Conservation (phyloP, 768 basidiomycete genomes). For the Boletus sp. region DNA sequence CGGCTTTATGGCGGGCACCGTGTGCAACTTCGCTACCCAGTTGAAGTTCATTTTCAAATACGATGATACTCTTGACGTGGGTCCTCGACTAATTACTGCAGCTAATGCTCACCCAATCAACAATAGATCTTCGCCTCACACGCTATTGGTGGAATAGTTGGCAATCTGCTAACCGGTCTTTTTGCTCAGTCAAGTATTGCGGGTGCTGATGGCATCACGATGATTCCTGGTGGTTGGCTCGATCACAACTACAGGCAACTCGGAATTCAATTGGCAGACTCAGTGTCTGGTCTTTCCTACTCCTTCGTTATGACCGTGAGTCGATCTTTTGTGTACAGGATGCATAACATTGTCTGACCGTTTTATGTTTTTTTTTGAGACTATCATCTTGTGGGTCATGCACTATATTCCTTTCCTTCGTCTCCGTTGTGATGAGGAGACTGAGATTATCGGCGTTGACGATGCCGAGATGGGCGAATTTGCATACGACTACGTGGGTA, state of each 20-base stretch:
- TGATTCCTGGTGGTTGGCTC: constrained; percentile 82
- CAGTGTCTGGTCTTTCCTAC: constrained; percentile 60
- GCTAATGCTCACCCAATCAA: background rate
- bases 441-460: constrained; percentile 84
- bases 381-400: constrained; percentile 84
- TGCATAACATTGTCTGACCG: background rate
- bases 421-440: constrained; percentile 63
- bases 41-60: constrained; percentile 80
- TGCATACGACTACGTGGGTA: constrained; percentile 82
- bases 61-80: constrained; percentile 79
- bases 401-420: constrained; percentile 80
- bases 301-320: constrained; percentile 76
- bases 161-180: constrained; percentile 81
- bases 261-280: constrained; percentile 82
- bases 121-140: constrained; percentile 86
- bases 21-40: constrained; percentile 95
- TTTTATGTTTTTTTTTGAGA: constrained; percentile 37
- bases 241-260: constrained; percentile 81
- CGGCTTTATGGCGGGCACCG: constrained; percentile 78
- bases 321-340: constrained; percentile 1
- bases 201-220: constrained; percentile 68
- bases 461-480: constrained; percentile 89
- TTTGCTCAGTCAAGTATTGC: constrained; percentile 85
- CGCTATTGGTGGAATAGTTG: constrained; percentile 73
- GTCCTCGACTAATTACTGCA: constrained; percentile 19